These are phyloP conservation scores for Sporobolomyces pararoseus DNA, from an alignment of 768 basidiomycete species.

Conservation along the genomic window DNA sequence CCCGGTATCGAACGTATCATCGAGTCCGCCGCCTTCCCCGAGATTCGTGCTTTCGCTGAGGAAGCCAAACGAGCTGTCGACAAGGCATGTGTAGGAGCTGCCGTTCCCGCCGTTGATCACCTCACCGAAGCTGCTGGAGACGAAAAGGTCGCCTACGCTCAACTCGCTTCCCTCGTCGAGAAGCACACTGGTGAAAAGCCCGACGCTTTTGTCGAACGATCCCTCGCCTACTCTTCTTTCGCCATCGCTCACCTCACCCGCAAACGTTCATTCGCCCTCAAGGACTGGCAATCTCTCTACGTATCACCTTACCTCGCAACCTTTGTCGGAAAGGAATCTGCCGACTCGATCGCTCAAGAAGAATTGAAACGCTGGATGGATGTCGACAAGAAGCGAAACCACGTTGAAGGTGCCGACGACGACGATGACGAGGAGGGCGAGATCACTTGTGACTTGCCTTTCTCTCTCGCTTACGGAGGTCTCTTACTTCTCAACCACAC, in stretches of 20 bases:
- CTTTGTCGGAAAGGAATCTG: constrained; percentile 57
- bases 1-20: constrained; percentile 88
- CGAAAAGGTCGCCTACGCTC: constrained; percentile 33
- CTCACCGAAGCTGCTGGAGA: constrained; percentile 48
- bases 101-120: constrained; percentile 57
- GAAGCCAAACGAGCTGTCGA: constrained; percentile 71
- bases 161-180: constrained; percentile 33
- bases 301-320: constrained; percentile 66
- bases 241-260: constrained; percentile 72
- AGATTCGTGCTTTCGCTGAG: constrained; percentile 90
- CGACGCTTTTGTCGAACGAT: constrained; percentile 55
- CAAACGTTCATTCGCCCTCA: constrained; percentile 49
- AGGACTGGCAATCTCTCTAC: constrained; percentile 56
- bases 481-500: constrained; percentile 92
- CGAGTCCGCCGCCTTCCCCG: constrained; percentile 88
- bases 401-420: constrained; percentile 51
- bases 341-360: constrained; percentile 56
- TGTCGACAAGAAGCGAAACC: constrained; percentile 59
- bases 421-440: constrained; percentile 69
- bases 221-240: constrained; percentile 67
- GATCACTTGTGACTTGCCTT: constrained; percentile 83
- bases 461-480: constrained; percentile 93
- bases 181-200: constrained; percentile 48
- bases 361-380: constrained; percentile 70
- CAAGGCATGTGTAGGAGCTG: constrained; percentile 48